Percentiles rank a stretch among this genome's conserved stretches.
phyloP scores from a whole-genome alignment of 1,284 basidiomycete genomes.

The Ganoderma lucidum region DNA sequence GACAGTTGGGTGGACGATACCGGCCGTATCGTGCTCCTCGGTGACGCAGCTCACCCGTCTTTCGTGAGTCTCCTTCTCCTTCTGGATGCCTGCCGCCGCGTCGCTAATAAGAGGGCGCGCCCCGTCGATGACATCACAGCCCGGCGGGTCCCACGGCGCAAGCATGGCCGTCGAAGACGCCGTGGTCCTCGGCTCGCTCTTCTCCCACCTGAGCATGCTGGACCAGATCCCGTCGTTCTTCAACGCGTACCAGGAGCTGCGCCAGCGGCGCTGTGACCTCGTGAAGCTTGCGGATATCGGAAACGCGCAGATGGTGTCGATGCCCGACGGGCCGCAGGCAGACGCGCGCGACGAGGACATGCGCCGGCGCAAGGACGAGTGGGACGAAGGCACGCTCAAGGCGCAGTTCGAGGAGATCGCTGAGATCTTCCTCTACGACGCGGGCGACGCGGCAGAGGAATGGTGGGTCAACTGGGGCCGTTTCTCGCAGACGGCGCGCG shows the following conservation, averaged over 20 bases:
- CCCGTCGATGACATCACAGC: constrained; percentile 25
- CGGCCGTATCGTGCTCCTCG: constrained; percentile 53
- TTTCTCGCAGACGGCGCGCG: constrained; percentile 28
- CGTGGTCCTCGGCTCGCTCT: constrained; percentile 54
- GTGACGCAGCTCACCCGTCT: constrained; percentile 58
- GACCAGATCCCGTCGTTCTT: constrained; percentile 53
- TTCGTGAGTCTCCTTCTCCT: constrained; percentile 43
- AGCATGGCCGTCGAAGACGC: constrained; percentile 54
- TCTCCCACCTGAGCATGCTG: constrained; percentile 49
- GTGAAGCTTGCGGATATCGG: constrained; percentile 48
- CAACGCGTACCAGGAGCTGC: constrained; percentile 54
- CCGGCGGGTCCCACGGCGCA: constrained; percentile 48
- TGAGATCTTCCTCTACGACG: constrained; percentile 43
- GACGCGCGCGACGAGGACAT: constrained; percentile 49
- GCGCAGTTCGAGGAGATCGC: constrained; percentile 39
- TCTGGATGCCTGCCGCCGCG: background rate
- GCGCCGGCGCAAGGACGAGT: constrained; percentile 34
- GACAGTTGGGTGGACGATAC: constrained; percentile 65
- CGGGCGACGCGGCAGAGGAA: constrained; percentile 45
- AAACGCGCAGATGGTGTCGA: constrained; percentile 45
- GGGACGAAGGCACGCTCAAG: constrained; percentile 38
- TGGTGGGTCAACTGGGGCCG: constrained; percentile 49
- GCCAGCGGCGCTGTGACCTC: constrained; percentile 47
- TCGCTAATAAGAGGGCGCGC: background rate
- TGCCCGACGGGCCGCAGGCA: constrained; percentile 51